Base-by-base conservation (phyloP, 768 basidiomycete species). In the Leccinum boreale region DNA sequence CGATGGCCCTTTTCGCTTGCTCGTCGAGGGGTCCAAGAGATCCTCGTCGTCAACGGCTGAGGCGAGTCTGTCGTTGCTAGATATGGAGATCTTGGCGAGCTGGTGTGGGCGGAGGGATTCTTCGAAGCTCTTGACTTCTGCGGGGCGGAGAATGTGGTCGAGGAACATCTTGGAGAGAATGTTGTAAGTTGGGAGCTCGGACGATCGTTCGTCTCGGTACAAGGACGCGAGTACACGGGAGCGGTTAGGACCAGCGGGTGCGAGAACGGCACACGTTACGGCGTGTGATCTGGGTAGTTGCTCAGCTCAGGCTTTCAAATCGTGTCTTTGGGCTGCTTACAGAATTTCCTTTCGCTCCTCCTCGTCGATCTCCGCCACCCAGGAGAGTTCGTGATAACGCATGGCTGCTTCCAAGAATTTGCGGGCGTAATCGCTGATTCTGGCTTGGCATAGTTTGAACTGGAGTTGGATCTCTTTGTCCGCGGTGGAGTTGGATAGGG, bases 81-180 rank as follows among this genome's bases (percentile, higher is more conserved):
- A 90, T 15, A 93, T 86, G 24, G 89, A 81, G 49, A 96, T 86
- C 70, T 86, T 88, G n/a, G 97, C 97, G 26, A 97, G 82, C 71
- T 99, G 97, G 75, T 99, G 97, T 15, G 89, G 84, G 64, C 90
- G 89, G 53, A 99, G 83, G 3, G 86, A 88, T 46, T 79, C 80
- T 71, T 95, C 92, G 69, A 99, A 99, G 50, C 87, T 87, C 68
- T 90, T 86, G 55, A 98, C 83, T 75, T 99, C 96, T 47, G 83
- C 79, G 1, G 94, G 81, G 46, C 94, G 89, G 51, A 99, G 83
- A 69, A 99, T 98, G 63, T 94, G 94, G 69, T 98, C 97, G 61
- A 98, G 86, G 75, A 97, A 94, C 96, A 98, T 98, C 71, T 98
- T 98, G 36, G 90, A 87, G 24, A 99, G 85, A 70, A 99, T 94